Conservation (phyloP, 306 rosid species). For the Cicer cuneatum region DNA sequence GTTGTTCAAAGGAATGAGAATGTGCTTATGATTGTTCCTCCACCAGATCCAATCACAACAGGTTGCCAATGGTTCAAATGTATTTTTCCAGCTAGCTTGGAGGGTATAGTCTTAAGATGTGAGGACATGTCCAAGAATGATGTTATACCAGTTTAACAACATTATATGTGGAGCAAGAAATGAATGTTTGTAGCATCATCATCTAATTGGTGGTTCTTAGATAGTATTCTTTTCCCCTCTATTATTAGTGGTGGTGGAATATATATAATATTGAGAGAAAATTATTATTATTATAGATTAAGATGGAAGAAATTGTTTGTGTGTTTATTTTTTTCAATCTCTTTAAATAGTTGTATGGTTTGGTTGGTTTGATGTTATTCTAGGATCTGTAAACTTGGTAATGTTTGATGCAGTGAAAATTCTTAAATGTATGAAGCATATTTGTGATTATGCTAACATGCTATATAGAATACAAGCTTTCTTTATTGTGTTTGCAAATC, state of each 20-base stretch:
- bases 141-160: conserved; percentile 86
- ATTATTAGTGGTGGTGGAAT: conserved; percentile 52
- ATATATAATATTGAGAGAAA: conserved; percentile 41
- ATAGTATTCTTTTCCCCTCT: conserved; percentile 54
- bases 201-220: conserved; percentile 44
- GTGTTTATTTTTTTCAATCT: conserved; percentile 12
- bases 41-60: conserved; percentile 78
- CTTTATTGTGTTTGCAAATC: conserved; percentile 39
- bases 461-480: conserved; percentile 48
- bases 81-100: conserved; percentile 83
- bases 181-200: conserved; percentile 44
- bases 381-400: conserved; percentile 63
- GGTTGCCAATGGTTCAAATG: conserved; percentile 90
- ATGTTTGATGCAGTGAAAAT: conserved; percentile 60
- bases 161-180: conserved; percentile 38
- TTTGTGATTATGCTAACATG: conserved; percentile 51
- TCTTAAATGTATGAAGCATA: conserved; percentile 52
- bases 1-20: conserved; percentile 94
- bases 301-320: conserved; percentile 45
- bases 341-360: conserved; percentile 53
- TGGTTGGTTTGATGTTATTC: conserved; percentile 47
- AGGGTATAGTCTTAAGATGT: conserved; percentile 84
- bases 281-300: conserved; percentile 44
- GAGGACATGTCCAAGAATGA: conserved; percentile 82
- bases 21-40: conserved; percentile 93